These are phyloP conservation scores for Thalia dealbata DNA, from an alignment of 176 grass and related monocot genomes.

Conservation along the genomic window DNA sequence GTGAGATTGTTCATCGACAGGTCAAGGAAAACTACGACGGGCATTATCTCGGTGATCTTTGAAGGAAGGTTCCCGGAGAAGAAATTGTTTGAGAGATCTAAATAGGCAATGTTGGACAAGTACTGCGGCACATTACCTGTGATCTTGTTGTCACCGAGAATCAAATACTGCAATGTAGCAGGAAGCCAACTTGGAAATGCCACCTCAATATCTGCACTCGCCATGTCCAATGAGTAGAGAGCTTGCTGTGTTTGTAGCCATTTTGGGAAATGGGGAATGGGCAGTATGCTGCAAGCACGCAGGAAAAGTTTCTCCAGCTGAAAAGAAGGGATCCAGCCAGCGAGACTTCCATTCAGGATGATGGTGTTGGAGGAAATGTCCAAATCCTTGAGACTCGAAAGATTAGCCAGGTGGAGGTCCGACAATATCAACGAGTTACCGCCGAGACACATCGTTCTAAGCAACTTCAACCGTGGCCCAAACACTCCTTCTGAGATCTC, in stretches of 20 bases:
- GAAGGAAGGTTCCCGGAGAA: background rate
- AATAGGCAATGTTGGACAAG: background rate
- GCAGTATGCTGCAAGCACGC: no score
- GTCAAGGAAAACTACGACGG: no score
- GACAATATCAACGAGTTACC: background rate
- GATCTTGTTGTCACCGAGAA: no score
- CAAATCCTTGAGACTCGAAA: no score
- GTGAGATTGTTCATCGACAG: no score
- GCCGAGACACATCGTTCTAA: background rate
- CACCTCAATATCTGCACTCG: background rate
- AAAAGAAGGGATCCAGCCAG: no score
- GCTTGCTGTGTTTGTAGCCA: background rate
- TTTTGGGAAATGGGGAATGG: no score
- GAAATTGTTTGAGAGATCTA: background rate
- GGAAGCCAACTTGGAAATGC: background rate
- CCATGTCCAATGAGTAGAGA: background rate
- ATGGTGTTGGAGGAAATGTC: no score
- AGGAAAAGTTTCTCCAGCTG: background rate
- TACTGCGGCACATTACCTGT: no score
- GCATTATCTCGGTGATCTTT: no score
- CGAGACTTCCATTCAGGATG: no score
- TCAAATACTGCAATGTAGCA: background rate
- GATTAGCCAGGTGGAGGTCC: no score
- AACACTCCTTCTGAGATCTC: background rate
- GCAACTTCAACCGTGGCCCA: background rate